Conservation (phyloP, 768 basidiomycete genomes). For the Lactifluus subvellereus region DNA sequence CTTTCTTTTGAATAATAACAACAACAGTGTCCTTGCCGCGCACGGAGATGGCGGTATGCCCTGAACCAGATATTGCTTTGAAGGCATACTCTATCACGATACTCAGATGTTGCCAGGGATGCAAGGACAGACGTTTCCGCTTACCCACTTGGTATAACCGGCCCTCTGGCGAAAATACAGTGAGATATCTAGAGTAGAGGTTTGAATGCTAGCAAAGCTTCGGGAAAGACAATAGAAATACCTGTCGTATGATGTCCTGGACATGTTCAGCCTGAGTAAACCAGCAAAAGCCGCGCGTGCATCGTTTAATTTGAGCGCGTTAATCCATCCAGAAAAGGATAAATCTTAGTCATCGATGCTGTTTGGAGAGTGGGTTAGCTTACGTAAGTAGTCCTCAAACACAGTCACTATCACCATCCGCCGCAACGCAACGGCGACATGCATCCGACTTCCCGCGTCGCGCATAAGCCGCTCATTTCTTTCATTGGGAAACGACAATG, state of each 20-base stretch:
- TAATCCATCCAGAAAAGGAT: no score
- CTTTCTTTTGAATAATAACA: constrained; percentile 97
- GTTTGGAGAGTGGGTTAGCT: no score
- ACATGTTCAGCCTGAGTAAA: constrained; percentile 48
- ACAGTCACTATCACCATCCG: neutral
- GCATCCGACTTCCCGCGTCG: constrained; percentile 20
- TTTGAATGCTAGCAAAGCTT: neutral
- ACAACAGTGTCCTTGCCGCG: constrained; percentile 93
- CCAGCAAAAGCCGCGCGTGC: neutral
- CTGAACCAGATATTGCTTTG: constrained; percentile 97
- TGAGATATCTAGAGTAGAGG: constrained; percentile 65
- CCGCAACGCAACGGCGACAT: neutral
- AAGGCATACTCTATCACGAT: constrained; percentile 86
- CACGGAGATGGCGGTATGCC: constrained; percentile 89
- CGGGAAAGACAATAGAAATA: constrained; percentile 25
- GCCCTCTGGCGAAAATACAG: constrained; percentile 96
- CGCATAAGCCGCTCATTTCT: constrained; percentile 27
- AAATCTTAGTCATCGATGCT: no score
- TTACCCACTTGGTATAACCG: constrained; percentile 97
- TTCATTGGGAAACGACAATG: constrained; percentile 27
- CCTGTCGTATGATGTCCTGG: constrained; percentile 93
- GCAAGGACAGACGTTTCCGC: constrained; percentile 28
- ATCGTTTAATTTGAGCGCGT: neutral
- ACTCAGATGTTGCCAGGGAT: neutral
- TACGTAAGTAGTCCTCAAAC: no score